These are phyloP conservation scores for Erigeron philadelphicus DNA, from an alignment of 140 eudicot genomes.

Conservation along the genomic window DNA sequence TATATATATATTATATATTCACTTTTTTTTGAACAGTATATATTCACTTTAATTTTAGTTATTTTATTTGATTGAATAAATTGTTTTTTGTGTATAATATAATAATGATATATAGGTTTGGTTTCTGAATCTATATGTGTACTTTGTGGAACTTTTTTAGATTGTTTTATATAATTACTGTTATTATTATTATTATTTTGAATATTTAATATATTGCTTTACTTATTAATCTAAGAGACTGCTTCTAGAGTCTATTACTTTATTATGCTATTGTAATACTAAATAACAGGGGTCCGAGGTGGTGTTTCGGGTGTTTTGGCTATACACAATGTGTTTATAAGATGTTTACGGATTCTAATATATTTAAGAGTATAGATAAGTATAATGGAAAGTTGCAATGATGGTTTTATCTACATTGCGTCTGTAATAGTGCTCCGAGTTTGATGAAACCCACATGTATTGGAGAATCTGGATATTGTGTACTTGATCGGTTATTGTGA, in stretches of 20 bases:
- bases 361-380: too few species aligned
- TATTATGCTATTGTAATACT: not conserved
- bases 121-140: not conserved
- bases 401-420: too few species aligned
- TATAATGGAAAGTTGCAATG: too few species aligned
- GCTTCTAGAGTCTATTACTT: conserved; percentile 1
- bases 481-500: conserved; percentile 17
- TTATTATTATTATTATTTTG: not conserved
- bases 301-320: too few species aligned
- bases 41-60: not conserved
- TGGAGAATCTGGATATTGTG: not conserved
- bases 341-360: too few species aligned
- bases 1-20: too few species aligned
- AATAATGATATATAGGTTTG: too few species aligned
- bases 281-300: not conserved
- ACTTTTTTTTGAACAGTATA: too few species aligned
- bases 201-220: conserved; percentile 12
- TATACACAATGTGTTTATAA: too few species aligned
- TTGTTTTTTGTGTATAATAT: not conserved
- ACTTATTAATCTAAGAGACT: not conserved
- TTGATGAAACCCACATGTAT: not conserved
- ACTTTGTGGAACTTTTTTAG: not conserved
- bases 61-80: not conserved
- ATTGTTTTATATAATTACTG: too few species aligned
- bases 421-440: not conserved